These are phyloP conservation scores for Fusarium denticulatum DNA, from an alignment of 2,329 filamentous ascomycete genomes.

Conservation along the genomic window DNA sequence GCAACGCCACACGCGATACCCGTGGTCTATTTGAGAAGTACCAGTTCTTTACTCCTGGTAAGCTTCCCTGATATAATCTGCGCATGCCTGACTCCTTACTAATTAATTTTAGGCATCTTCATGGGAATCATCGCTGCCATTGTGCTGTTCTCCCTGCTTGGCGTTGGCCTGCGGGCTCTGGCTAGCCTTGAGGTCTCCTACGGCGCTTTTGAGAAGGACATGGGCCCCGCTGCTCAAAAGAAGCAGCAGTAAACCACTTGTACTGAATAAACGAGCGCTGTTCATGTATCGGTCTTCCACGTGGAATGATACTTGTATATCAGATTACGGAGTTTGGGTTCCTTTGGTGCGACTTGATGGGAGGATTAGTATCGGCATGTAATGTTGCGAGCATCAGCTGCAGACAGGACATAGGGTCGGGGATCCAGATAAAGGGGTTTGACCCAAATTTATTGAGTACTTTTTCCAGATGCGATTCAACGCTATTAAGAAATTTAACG, in stretches of 20 bases:
- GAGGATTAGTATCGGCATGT: conserved; percentile 36
- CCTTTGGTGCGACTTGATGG: conserved; percentile 40
- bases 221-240: conserved; percentile 88
- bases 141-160: conserved; percentile 79
- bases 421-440: conserved; percentile 11
- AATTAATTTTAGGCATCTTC: conserved; percentile 75
- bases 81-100: neutral
- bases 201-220: conserved; percentile 96
- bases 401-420: conserved; percentile 33
- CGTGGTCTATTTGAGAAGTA: conserved; percentile 87
- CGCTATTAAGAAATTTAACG: conserved; percentile 34
- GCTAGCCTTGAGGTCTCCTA: conserved; percentile 88
- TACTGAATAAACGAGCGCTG: conserved; percentile 16
- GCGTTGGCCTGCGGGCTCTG: conserved; percentile 80
- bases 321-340: conserved; percentile 46
- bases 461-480: conserved; percentile 27
- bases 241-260: conserved; percentile 60
- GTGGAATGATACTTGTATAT: conserved; percentile 40
- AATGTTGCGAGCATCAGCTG: conserved; percentile 33
- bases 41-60: conserved; percentile 91
- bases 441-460: conserved; percentile 15
- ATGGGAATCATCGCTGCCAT: conserved; percentile 80
- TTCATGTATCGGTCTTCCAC: conserved; percentile 15
- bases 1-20: conserved; percentile 54
- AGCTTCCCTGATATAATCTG: neutral